Base-by-base conservation (phyloP, 495 filamentous ascomycete genomes). In the Aspergillus mulundensis region DNA sequence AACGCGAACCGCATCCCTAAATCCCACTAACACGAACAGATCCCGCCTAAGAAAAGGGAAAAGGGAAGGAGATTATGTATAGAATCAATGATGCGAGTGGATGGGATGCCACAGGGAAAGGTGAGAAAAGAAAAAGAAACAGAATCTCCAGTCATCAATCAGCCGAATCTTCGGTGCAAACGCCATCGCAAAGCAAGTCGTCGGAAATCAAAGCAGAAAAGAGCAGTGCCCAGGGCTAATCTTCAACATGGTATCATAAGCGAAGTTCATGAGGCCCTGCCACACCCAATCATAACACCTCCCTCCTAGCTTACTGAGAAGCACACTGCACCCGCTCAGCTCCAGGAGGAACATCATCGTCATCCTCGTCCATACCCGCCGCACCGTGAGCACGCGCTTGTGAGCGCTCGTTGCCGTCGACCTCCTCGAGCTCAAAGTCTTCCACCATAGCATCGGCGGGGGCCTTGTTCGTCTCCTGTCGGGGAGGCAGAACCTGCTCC, bases 311-410 rank as follows among this genome's bases (percentile, higher is more conserved):
- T 87, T 96, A 99, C 83, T 97, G 94, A 7, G 90, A 94, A 58
- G 94, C 95, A 71, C 94, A 99, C 79, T 97, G 94, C 63, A 99
- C 91, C 39, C 95, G 82, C 78, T 99, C 94, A 40, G 83, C 91
- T 59, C 90, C 90, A 40, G 80, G 79, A 60, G 90, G 90, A 48
- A 85, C 86, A 43, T 81, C 77, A 20, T 92, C 81, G 25, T 90
- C 88, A 54, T 98, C 94, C 38, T 89, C 86, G 20, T 96, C 92
- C 43, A 93, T 90, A 79, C 84, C 71, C n/a, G 75, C 77, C 19
- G 81, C 84, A 49, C 85, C 87, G 60, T 88, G 84, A 40, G 90
- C 91, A 57, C 88, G 78, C 36, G 82, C 83, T 61, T 90, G 85
- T 25, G 84, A 82, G 63, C 56, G 59, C 58, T 85, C 77, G 61